phyloP scores from a whole-genome alignment of 371 early-diverging fungal species.

The Massospora cicadina region DNA sequence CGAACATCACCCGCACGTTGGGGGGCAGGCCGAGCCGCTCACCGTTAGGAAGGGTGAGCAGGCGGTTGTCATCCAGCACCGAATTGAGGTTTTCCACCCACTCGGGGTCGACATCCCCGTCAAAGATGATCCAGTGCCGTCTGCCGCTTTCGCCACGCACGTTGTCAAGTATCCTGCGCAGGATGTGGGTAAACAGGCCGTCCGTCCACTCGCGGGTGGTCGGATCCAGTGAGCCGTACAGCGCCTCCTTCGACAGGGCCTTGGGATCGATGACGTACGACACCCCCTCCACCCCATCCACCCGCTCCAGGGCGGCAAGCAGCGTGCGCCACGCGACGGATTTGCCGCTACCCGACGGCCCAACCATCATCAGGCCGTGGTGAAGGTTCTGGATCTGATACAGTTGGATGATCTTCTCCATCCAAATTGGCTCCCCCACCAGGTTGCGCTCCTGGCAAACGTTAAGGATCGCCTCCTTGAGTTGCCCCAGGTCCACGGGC shows the following conservation, averaged over 20 bases:
- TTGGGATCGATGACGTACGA: slow-evolving; percentile 95
- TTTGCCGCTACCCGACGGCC: slow-evolving; percentile 93
- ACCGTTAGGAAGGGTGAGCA: slow-evolving; percentile 95
- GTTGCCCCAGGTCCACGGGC: slow-evolving; percentile 56
- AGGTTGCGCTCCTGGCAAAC: slow-evolving; percentile 64
- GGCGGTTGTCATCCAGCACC: slow-evolving; percentile 92
- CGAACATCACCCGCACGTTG: slow-evolving; percentile 97
- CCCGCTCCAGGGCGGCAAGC: slow-evolving; percentile 68
- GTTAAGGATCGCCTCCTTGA: slow-evolving; percentile 52
- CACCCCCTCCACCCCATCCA: slow-evolving; percentile 77
- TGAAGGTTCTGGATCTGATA: slow-evolving; percentile 94
- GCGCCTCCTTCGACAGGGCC: slow-evolving; percentile 85
- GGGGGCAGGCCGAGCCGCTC: slow-evolving; percentile 91
- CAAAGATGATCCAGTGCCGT: slow-evolving; percentile 98
- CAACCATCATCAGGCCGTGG: slow-evolving; percentile 98
- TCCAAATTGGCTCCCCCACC: slow-evolving; percentile 65
- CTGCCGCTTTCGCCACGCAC: slow-evolving; percentile 88
- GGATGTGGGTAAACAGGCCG: slow-evolving; percentile 90
- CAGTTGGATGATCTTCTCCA: slow-evolving; percentile 93
- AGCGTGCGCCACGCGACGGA: slow-evolving; percentile 81
- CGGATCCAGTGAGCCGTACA: slow-evolving; percentile 90
- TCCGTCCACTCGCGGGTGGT: slow-evolving; percentile 99
- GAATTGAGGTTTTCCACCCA: slow-evolving; percentile 99
- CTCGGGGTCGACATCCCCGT: slow-evolving; percentile 98
- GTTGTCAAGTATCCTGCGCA: slow-evolving; percentile 92